Conservation (phyloP, 345 rosid species). For the Kernera saxatilis region DNA sequence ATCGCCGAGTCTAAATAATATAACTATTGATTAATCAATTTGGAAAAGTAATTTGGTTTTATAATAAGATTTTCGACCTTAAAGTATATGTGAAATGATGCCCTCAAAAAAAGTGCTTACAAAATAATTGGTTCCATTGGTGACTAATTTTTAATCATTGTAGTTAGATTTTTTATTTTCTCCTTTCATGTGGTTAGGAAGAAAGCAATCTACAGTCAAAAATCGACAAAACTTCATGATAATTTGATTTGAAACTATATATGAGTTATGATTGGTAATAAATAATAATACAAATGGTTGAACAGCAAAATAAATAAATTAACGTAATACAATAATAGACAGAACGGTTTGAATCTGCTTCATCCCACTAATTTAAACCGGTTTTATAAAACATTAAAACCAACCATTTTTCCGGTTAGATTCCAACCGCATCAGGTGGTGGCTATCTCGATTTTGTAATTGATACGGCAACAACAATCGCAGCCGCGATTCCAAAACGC, state of each 20-base stretch:
- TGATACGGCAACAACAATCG: not conserved
- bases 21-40: not conserved
- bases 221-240: too few species aligned
- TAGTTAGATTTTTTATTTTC: not conserved
- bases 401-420: not conserved
- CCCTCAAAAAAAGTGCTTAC: not conserved
- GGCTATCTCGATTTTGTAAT: too few species aligned
- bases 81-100: not conserved
- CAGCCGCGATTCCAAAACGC: constrained; percentile 15
- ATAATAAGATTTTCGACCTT: not conserved
- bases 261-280: too few species aligned
- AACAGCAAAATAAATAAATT: too few species aligned
- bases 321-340: too few species aligned
- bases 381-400: not conserved
- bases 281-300: too few species aligned
- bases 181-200: too few species aligned
- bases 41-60: not conserved
- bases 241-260: too few species aligned
- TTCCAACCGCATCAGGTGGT: too few species aligned
- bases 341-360: too few species aligned
- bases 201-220: too few species aligned
- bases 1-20: not conserved
- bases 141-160: not conserved
- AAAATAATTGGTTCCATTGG: not conserved
- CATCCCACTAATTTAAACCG: too few species aligned